Evolutionary conservation across 768 basidiomycete genomes (phyloP).

Genomic region (Amanita jacksonii): DNA sequence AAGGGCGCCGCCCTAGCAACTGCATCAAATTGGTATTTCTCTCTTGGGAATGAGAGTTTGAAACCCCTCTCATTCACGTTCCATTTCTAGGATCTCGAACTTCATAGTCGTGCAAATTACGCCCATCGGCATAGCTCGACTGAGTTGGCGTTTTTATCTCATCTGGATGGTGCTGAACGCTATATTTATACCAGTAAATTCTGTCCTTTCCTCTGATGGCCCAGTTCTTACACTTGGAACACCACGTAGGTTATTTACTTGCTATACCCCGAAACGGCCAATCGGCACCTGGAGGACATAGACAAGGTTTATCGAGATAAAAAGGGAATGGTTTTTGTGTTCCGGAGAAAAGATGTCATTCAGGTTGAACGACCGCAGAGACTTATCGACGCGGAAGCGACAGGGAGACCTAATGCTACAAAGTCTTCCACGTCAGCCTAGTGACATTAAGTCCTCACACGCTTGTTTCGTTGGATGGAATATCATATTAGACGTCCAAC

Average conservation of each 20-base stretch:
- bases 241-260: slow-evolving; percentile 30
- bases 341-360: slow-evolving; percentile 31
- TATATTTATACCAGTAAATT: slow-evolving; percentile 35
- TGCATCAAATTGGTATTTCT: slow-evolving; percentile 36
- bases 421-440: too few relatives aligned
- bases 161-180: slow-evolving; percentile 42
- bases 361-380: slow-evolving; percentile 33
- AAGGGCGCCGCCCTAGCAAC: slow-evolving; percentile 41
- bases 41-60: background rate
- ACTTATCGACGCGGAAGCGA: too few relatives aligned
- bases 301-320: slow-evolving; percentile 39
- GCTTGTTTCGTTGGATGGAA: too few relatives aligned
- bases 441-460: too few relatives aligned
- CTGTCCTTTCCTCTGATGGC: background rate
- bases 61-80: background rate
- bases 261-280: slow-evolving; percentile 41
- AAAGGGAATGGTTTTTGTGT: slow-evolving; percentile 31
- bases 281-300: slow-evolving; percentile 40
- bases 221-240: background rate
- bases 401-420: too few relatives aligned
- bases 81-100: slow-evolving; percentile 32
- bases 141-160: slow-evolving; percentile 41
- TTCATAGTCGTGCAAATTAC: slow-evolving; percentile 42
- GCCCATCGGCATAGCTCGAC: slow-evolving; percentile 32
- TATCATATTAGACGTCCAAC: too few relatives aligned